A percentile compares a stretch with the other conserved stretches of the same genome.
phyloP scores from a whole-genome alignment of 2,329 filamentous ascomycete genomes.

The Zopfia rhizophila region DNA sequence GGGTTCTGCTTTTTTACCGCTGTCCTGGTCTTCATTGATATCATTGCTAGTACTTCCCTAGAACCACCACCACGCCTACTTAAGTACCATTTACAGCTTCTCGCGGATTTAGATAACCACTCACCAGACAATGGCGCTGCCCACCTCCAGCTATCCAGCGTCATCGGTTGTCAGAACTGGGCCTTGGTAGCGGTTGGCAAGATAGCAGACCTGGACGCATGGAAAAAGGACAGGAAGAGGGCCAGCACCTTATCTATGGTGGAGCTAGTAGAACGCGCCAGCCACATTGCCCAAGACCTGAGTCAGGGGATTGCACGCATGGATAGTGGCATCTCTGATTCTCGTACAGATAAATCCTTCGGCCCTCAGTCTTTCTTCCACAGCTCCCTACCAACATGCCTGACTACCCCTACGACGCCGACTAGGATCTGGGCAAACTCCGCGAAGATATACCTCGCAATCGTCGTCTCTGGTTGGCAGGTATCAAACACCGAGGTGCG shows the following conservation, averaged over 20 bases:
- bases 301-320: constrained; percentile 12
- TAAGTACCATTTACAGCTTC: constrained; percentile 34
- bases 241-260: constrained; percentile 57
- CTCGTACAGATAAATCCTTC: too few species aligned
- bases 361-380: too few species aligned
- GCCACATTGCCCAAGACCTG: constrained; percentile 12
- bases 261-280: constrained; percentile 60
- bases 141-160: too few species aligned
- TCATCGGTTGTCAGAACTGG: constrained; percentile 69
- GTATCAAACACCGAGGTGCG: constrained; percentile 22
- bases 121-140: constrained; percentile 59
- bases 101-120: constrained; percentile 29
- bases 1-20: constrained; percentile 51
- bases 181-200: constrained; percentile 65
- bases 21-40: constrained; percentile 48
- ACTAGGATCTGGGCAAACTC: constrained; percentile 33
- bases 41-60: constrained; percentile 48
- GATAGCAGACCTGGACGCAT: constrained; percentile 64
- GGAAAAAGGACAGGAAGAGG: constrained; percentile 63
- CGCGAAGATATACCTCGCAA: too few species aligned
- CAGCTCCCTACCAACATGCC: too few species aligned
- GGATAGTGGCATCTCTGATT: too few species aligned
- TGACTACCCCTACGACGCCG: too few species aligned
- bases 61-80: constrained; percentile 42
- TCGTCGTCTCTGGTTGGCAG: too few species aligned